Base-by-base conservation (phyloP, 192 early-diverging fungal species). In the Linnemannia exigua region DNA sequence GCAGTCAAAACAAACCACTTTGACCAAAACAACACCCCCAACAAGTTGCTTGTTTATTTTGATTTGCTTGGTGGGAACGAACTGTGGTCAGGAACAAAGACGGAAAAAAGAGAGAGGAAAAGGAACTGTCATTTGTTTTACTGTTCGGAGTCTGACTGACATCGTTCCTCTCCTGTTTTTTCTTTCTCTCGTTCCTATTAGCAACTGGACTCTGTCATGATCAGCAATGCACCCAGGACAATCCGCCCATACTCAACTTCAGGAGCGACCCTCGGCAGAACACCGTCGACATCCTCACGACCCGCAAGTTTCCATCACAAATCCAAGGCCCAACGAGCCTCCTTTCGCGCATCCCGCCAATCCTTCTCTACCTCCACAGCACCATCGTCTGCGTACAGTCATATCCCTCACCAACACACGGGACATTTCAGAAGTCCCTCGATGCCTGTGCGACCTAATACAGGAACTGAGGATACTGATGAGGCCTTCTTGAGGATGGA, bases 401-500 rank as follows among this genome's bases (percentile, higher is more conserved):
- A 78, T 50, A 25, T 48, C 31, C 52, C 79, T 3, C 46, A 41
- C 14, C 70, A 41, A 25, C 22, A 41, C 44, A 5, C 44, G 1
- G 72, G 74, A 19, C 82, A 79, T 41, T 22, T 73, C 14, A 73
- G 82, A 20, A 79, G 70, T 9, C 17, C 58, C 11, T 84, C 82
- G 3, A 77, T 79, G 76, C 80, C 87, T 31, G 80, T 76, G 37
- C 38, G 79, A 16, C 80, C 80, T 31, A 82, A 82, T 25, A 83
- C 81, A 7, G 80, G 77, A 4, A 83, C 87, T 2, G 87, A 88
- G 37, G 81, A 79, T 31, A 67, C 74, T 8, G 87, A 88, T 35
- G 81, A 83, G 35, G 77, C 76, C 20, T 82, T 88, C 61, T 75
- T 83, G 72, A 75, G 87, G 51, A 88, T 88, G 87, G 87, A 88